A percentile compares a stretch with the other conserved stretches of the same genome.
Conservation (phyloP, 306 rosid genomes). For the Arachis stenosperma region DNA sequence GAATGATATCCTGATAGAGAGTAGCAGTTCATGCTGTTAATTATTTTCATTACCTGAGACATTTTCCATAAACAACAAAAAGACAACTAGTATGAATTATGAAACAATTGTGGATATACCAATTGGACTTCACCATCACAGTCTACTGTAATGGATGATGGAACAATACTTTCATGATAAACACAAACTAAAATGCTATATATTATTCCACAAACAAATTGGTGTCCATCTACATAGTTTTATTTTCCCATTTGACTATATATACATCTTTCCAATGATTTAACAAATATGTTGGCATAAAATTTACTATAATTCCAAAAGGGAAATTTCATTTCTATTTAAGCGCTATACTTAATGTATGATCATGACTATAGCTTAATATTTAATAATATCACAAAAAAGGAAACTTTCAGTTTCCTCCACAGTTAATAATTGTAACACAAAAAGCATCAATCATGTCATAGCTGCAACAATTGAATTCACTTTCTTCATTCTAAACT, state of each 20-base stretch:
- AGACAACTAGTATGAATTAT: conserved; percentile 23
- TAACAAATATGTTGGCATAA: conserved; percentile 16
- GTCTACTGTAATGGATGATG: conserved; percentile 16
- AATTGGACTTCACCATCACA: conserved; percentile 23
- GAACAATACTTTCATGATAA: conserved; percentile 29
- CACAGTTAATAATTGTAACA: conserved; percentile 14
- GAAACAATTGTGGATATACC: conserved; percentile 26
- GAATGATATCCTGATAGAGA: conserved; percentile 63
- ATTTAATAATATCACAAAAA: conserved; percentile 24
- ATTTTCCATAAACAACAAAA: conserved; percentile 35
- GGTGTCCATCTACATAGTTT: conserved; percentile 19
- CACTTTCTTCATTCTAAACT: conserved; percentile 21
- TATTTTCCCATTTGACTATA: conserved; percentile 15
- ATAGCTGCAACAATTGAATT: conserved; percentile 10
- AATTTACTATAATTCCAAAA: conserved; percentile 30
- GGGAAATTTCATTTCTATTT: background rate
- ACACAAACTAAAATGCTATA: conserved; percentile 19
- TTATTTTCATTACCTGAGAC: conserved; percentile 20
- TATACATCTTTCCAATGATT: background rate
- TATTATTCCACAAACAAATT: background rate
- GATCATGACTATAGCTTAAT: conserved; percentile 18
- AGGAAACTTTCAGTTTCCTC: conserved; percentile 23
- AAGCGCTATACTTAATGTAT: conserved; percentile 9
- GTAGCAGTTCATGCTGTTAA: conserved; percentile 37
- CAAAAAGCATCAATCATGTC: conserved; percentile 15